phyloP scores from a whole-genome alignment of 1,284 basidiomycete species.

The Leccinum griseonigrum region DNA sequence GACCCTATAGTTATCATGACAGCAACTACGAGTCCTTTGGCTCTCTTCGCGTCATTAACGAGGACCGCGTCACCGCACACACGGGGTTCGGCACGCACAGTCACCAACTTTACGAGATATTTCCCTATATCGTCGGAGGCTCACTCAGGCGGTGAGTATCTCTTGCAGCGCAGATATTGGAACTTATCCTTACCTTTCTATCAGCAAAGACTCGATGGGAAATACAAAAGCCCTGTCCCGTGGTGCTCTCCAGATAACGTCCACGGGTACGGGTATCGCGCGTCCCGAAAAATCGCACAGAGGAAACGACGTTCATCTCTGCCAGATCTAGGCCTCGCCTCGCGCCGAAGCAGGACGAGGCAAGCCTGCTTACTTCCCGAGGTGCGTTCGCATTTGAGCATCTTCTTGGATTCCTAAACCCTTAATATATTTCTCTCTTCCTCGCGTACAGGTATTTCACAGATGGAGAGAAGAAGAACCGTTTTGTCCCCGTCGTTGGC shows the following conservation, averaged over 20 bases:
- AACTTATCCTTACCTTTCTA: slow-evolving; percentile 1
- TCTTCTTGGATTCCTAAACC: background rate
- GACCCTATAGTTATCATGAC: slow-evolving; percentile 58
- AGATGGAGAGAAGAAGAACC: slow-evolving; percentile 78
- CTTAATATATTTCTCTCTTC: background rate
- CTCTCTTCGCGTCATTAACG: slow-evolving; percentile 78
- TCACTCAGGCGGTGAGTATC: slow-evolving; percentile 70
- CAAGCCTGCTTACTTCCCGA: slow-evolving; percentile 78
- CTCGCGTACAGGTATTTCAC: slow-evolving; percentile 56
- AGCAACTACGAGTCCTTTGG: slow-evolving; percentile 55
- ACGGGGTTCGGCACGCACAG: slow-evolving; percentile 87
- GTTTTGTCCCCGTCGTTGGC: slow-evolving; percentile 68
- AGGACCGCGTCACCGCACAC: slow-evolving; percentile 77
- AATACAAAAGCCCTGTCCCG: slow-evolving; percentile 86
- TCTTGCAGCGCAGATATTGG: background rate
- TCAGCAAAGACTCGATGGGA: slow-evolving; percentile 82
- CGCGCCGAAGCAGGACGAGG: slow-evolving; percentile 46
- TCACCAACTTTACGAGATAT: slow-evolving; percentile 90
- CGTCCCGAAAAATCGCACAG: slow-evolving; percentile 79
- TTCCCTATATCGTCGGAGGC: slow-evolving; percentile 81
- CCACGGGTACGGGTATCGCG: slow-evolving; percentile 82
- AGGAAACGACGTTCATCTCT: slow-evolving; percentile 67
- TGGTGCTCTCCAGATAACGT: slow-evolving; percentile 90
- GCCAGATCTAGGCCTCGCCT: slow-evolving; percentile 86
- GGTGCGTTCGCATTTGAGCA: slow-evolving; percentile 32